A percentile compares a stretch with the other conserved stretches of the same genome.
These are phyloP conservation scores for Globisporangium recalcitrans DNA, from an alignment of 352 stramenopile genomes.

Conservation along the genomic window DNA sequence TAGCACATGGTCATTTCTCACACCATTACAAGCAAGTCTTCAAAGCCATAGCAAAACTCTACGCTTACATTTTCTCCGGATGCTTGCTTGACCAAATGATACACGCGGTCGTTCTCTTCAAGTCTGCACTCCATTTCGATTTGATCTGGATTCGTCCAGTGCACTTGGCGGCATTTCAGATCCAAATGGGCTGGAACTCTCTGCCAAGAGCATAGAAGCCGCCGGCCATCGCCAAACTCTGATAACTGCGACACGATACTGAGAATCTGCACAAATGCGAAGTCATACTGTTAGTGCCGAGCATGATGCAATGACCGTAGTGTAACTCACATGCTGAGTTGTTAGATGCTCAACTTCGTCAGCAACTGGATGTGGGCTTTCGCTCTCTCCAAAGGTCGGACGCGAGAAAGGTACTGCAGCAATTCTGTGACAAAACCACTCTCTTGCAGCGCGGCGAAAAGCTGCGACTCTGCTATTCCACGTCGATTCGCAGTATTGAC, in stretches of 20 bases:
- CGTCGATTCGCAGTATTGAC: neutral
- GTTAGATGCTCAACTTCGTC: constrained; percentile 20
- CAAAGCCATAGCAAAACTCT: neutral
- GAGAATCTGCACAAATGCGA: constrained; percentile 18
- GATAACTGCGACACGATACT: constrained; percentile 25
- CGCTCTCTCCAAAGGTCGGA: constrained; percentile 24
- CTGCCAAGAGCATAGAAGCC: constrained; percentile 24
- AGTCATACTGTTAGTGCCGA: neutral
- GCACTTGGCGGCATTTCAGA: constrained; percentile 17
- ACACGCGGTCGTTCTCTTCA: constrained; percentile 35
- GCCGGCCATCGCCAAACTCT: constrained; percentile 26
- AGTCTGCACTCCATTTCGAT: constrained; percentile 15
- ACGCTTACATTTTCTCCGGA: neutral
- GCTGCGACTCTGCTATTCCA: constrained; percentile 2
- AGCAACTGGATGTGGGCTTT: constrained; percentile 4
- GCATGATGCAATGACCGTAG: too few species aligned
- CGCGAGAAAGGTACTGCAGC: constrained; percentile 35
- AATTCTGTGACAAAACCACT: constrained; percentile 31
- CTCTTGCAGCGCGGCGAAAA: constrained; percentile 35
- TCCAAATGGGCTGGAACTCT: constrained; percentile 22
- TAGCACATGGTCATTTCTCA: neutral
- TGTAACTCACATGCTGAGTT: constrained; percentile 26
- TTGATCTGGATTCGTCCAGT: constrained; percentile 14
- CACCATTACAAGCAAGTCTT: neutral
- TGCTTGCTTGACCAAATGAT: constrained; percentile 7